Base-by-base conservation (phyloP, 208 protist genomes). In the Phytomonas sp. region DNA sequence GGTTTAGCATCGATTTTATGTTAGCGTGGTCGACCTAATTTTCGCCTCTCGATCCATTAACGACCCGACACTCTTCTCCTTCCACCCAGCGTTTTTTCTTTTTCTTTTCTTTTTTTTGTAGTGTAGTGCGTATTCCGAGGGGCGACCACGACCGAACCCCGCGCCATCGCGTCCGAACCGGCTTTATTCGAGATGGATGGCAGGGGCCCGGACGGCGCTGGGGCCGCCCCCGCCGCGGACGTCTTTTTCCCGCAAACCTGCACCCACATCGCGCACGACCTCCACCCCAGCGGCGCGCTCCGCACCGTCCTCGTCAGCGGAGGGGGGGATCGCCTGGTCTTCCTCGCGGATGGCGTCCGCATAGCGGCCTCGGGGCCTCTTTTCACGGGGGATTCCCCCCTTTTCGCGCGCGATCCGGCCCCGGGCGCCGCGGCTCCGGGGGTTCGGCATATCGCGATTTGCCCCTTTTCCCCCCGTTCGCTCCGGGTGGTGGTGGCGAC, bases 231-330 rank as follows among this genome's bases (percentile, higher is more conserved):
- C 19, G 10, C 45, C 0, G 70, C 82, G 33, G 63, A 61, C 30
- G 81, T 84, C 32, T 85, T 84, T 60, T 92, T 90, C 32, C 84
- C 89, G 23, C 89, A 89, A 71, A 69, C 72, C 19, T 92, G 84
- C 62, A 74, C 75, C 11, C 83, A 89, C 60, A 67, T 86, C 19
- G 78, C 82, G 0, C 86, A 86, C 67, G 74, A 80, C 45, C 76
- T 88, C 32, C 84, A 75, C 49, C 67, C 70, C 2, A 73, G 64
- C 16, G 89, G 86, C 3, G 79, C 86, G 67, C 68, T 94, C 4
- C 77, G 79, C 67, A 87, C 79, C 0, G 89, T 78, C n/a, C 79
- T 89, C 37, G 84, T 94, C 64, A 80, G 75, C n/a, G 73, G 77
- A 4, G 73, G 77, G 4, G 84, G 74, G 19, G 73, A 83, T 64